Conservation (phyloP, 1,139 yeast genomes). For the Saccharomyces pastorianus region DNA sequence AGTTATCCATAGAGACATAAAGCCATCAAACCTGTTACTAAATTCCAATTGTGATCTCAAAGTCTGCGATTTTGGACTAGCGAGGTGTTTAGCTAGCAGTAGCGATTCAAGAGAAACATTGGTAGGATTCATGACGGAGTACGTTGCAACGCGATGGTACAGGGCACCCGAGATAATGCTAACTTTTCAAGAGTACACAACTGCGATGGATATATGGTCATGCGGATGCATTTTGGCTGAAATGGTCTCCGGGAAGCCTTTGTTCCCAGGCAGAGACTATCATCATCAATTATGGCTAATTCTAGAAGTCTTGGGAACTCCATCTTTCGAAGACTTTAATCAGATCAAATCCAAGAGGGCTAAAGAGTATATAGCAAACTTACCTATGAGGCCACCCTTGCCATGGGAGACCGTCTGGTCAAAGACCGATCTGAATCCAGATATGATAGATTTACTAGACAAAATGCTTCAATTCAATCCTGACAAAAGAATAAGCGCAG, state of each 20-base stretch:
- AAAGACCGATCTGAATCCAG: slow-evolving; percentile 38
- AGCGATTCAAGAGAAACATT: slow-evolving; percentile 34
- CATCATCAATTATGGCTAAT: slow-evolving; percentile 57
- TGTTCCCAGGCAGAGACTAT: slow-evolving; percentile 76
- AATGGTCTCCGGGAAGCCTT: slow-evolving; percentile 51
- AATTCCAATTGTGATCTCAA: slow-evolving; percentile 89
- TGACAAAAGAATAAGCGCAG: slow-evolving; percentile 52
- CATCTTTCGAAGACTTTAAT: slow-evolving; percentile 47
- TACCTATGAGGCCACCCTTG: slow-evolving; percentile 46
- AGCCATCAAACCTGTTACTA: slow-evolving; percentile 76
- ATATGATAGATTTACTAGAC: slow-evolving; percentile 54
- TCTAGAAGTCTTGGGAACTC: slow-evolving; percentile 58
- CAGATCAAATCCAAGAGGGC: slow-evolving; percentile 56
- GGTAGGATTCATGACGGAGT: slow-evolving; percentile 54
- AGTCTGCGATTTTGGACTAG: slow-evolving; percentile 89
- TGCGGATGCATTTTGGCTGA: slow-evolving; percentile 74
- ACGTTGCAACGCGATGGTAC: slow-evolving; percentile 76
- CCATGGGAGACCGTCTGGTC: slow-evolving; percentile 41
- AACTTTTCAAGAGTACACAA: slow-evolving; percentile 58
- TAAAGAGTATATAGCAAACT: slow-evolving; percentile 48
- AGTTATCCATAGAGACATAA: slow-evolving; percentile 80
- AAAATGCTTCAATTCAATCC: slow-evolving; percentile 60
- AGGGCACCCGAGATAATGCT: slow-evolving; percentile 75
- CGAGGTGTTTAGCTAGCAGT: slow-evolving; percentile 71
- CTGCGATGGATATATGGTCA: slow-evolving; percentile 72